phyloP scores from a whole-genome alignment of 2,329 filamentous ascomycete species.

The Zalaria obscura region DNA sequence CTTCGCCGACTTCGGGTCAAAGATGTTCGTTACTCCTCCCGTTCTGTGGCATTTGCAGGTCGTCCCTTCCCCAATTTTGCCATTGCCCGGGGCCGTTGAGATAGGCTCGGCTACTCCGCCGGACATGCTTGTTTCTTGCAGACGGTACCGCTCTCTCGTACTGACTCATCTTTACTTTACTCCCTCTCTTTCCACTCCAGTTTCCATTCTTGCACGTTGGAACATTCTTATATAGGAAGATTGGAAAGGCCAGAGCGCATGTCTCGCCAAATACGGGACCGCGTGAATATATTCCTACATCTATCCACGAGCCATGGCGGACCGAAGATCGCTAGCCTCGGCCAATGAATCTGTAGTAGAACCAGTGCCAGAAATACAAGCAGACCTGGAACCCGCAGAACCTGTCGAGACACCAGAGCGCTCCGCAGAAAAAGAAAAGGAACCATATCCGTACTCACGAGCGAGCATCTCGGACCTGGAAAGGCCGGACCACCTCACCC shows the following conservation, averaged over 20 bases:
- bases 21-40: too few relatives aligned
- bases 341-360: not conserved
- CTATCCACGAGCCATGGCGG: not conserved
- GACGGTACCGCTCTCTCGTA: too few relatives aligned
- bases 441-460: not conserved
- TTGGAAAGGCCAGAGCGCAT: not conserved
- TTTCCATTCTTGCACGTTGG: not conserved
- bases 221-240: not conserved
- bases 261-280: not conserved
- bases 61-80: too few relatives aligned
- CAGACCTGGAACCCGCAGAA: not conserved
- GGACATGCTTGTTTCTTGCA: too few relatives aligned
- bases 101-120: too few relatives aligned
- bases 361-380: not conserved
- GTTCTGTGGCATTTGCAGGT: too few relatives aligned
- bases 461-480: not conserved
- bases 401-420: not conserved
- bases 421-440: not conserved
- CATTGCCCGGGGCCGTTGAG: too few relatives aligned
- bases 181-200: not conserved
- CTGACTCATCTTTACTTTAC: not conserved
- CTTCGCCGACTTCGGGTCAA: too few relatives aligned
- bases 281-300: not conserved
- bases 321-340: not conserved
- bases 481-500: constrained; percentile 4